phyloP scores from a whole-genome alignment of 2,329 filamentous ascomycete genomes.

The Alternaria sp. region DNA sequence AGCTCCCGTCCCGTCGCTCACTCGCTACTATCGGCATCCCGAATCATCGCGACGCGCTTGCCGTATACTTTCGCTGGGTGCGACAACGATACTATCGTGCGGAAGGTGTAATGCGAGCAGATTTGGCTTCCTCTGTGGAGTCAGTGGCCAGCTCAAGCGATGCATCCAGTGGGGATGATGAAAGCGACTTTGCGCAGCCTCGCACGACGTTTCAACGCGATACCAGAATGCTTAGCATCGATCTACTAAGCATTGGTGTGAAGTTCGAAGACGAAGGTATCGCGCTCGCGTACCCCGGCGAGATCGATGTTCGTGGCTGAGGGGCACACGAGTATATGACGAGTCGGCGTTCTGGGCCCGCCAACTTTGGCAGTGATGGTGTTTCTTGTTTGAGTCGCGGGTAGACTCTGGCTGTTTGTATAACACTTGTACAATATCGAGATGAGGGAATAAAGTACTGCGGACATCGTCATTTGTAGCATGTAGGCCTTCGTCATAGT shows the following conservation, averaged over 20 bases:
- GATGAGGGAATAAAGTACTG: too few species aligned
- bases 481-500: background rate
- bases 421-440: background rate
- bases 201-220: background rate
- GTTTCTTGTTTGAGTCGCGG: background rate
- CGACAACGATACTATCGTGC: constrained; percentile 22
- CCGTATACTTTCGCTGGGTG: constrained; percentile 34
- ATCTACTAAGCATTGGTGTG: constrained; percentile 12
- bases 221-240: background rate
- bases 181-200: background rate
- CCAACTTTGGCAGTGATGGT: rapidly evolving
- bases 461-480: rapidly evolving
- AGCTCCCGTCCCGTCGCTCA: constrained; percentile 19
- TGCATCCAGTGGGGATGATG: background rate
- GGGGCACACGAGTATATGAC: background rate
- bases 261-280: constrained; percentile 8
- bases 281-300: constrained; percentile 3
- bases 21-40: constrained; percentile 33
- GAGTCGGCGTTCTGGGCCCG: too few species aligned
- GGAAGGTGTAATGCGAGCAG: background rate
- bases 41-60: constrained; percentile 30
- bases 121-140: background rate
- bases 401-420: background rate
- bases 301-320: constrained; percentile 20
- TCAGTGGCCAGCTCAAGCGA: background rate